Evolutionary conservation across 768 basidiomycete species (phyloP).

Genomic region (Gymnopilus junonius): DNA sequence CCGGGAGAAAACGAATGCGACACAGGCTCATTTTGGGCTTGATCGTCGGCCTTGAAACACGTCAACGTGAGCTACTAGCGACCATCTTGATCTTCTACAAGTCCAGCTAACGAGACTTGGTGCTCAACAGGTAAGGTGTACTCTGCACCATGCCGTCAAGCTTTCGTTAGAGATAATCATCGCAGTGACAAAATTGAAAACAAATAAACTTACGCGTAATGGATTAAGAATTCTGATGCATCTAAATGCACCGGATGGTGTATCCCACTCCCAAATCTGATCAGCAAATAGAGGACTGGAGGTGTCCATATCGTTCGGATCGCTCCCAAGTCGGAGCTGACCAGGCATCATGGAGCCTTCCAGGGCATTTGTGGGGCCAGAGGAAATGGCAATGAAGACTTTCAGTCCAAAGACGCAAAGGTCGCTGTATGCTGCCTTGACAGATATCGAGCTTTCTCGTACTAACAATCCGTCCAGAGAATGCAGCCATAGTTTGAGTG

Average conservation of each 20-base stretch:
- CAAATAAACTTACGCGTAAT: constrained; percentile 4
- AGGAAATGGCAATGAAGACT: constrained; percentile 10
- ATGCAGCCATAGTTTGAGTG: constrained; percentile 14
- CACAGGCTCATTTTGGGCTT: constrained; percentile 1
- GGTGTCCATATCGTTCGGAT: constrained; percentile 4
- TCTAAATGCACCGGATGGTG: constrained; percentile 9
- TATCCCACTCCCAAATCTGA: constrained; percentile 18
- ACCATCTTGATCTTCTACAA: constrained; percentile 10
- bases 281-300: constrained; percentile 17
- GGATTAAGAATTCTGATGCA: constrained; percentile 14
- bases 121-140: constrained; percentile 9
- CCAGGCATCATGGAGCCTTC: constrained; percentile 9
- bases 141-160: constrained; percentile 9
- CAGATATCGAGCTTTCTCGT: constrained; percentile 11
- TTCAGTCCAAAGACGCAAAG: constrained; percentile 12
- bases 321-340: constrained; percentile 9
- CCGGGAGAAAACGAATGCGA: constrained; percentile 16
- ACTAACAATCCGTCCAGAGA: constrained; percentile 10
- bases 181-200: not conserved
- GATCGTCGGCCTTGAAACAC: constrained; percentile 8
- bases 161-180: not conserved
- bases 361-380: constrained; percentile 15
- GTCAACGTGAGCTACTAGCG: constrained; percentile 13
- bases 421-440: constrained; percentile 17
- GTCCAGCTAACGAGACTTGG: constrained; percentile 13